Conservation (phyloP, 495 filamentous ascomycete species). For the Symbiotaphrina buchneri region DNA sequence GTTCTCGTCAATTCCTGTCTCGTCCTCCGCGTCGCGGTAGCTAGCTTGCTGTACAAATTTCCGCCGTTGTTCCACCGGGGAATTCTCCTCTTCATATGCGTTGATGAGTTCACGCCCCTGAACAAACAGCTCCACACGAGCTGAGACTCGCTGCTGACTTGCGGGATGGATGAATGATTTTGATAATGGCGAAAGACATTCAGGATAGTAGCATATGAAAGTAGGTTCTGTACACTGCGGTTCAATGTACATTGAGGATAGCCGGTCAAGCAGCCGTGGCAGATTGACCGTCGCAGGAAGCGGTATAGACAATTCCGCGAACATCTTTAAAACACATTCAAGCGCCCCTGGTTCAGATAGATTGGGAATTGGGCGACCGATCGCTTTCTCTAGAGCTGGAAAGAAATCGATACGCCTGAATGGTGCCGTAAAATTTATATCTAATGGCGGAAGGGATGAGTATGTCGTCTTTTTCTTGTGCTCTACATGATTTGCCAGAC, state of each 20-base stretch:
- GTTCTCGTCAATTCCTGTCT: conserved; percentile 45
- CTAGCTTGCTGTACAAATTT: conserved; percentile 51
- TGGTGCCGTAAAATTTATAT: conserved; percentile 32
- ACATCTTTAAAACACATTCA: conserved; percentile 28
- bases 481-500: conserved; percentile 27
- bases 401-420: conserved; percentile 62
- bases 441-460: conserved; percentile 23
- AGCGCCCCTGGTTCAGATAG: conserved; percentile 31
- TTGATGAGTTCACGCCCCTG: conserved; percentile 64
- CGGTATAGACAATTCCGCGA: conserved; percentile 26
- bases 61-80: conserved; percentile 60
- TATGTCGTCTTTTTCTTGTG: conserved; percentile 22
- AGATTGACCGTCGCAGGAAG: conserved; percentile 34
- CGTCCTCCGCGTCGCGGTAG: conserved; percentile 13
- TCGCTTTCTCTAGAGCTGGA: conserved; percentile 42
- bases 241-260: conserved; percentile 60
- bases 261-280: conserved; percentile 63
- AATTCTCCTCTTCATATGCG: conserved; percentile 96
- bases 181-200: conserved; percentile 74
- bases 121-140: conserved; percentile 78
- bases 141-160: conserved; percentile 46
- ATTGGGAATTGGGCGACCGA: conserved; percentile 44
- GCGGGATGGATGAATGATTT: conserved; percentile 50
- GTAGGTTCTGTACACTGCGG: conserved; percentile 45
- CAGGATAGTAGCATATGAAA: conserved; percentile 80